These are phyloP conservation scores for Fusarium dlaminii DNA, from an alignment of 2,329 filamentous ascomycete genomes.

Conservation along the genomic window DNA sequence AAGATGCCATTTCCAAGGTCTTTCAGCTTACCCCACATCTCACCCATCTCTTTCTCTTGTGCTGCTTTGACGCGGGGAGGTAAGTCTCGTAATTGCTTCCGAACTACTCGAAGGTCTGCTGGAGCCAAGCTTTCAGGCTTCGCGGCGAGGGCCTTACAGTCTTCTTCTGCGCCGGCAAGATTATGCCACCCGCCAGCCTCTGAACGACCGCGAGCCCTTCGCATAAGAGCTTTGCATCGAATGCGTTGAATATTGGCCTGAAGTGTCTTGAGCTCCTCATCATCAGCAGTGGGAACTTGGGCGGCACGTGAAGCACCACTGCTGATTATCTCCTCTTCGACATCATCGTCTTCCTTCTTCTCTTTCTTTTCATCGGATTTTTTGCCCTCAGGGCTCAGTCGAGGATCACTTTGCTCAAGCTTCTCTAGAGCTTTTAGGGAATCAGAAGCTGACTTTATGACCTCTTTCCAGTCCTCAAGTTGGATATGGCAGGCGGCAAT, in stretches of 20 bases:
- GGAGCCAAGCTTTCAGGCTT: constrained; percentile 64
- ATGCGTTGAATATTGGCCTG: constrained; percentile 77
- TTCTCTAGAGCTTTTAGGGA: constrained; percentile 78
- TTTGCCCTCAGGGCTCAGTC: constrained; percentile 47
- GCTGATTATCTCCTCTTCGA: constrained; percentile 69
- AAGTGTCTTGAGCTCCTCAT: constrained; percentile 34
- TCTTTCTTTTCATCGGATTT: constrained; percentile 52
- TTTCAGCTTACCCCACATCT: constrained; percentile 98
- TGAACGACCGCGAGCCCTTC: constrained; percentile 77
- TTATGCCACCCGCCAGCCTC: constrained; percentile 81
- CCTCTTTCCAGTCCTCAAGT: constrained; percentile 84
- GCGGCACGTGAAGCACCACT: constrained; percentile 64
- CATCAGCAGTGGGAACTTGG: constrained; percentile 42
- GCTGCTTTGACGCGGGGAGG: constrained; percentile 77
- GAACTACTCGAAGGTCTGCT: constrained; percentile 74
- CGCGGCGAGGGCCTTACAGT: constrained; percentile 75
- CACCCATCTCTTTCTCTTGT: constrained; percentile 86
- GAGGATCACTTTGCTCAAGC: constrained; percentile 56
- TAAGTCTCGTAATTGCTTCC: constrained; percentile 70
- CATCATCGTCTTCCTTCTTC: constrained; percentile 51
- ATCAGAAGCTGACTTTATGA: constrained; percentile 76
- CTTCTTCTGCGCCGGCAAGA: constrained; percentile 79
- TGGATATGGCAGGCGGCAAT: constrained; percentile 90
- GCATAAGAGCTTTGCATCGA: constrained; percentile 82
- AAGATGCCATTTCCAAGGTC: constrained; percentile 90